A percentile compares a stretch with the other conserved stretches of the same genome.
phyloP scores from a whole-genome alignment of 2,329 filamentous ascomycete species.

The Ramularia collo-cygni region DNA sequence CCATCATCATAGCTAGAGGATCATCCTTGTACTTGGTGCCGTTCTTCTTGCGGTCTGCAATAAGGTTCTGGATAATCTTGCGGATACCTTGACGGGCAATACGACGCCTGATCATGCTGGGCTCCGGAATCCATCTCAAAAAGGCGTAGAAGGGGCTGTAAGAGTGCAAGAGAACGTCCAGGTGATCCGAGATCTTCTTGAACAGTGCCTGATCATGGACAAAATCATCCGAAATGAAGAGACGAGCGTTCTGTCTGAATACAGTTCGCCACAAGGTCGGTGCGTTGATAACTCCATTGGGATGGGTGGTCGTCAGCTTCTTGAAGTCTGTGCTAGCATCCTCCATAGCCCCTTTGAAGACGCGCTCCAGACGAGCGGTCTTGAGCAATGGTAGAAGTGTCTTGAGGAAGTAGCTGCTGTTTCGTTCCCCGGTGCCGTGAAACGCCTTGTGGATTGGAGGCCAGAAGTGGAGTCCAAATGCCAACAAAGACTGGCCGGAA shows the following conservation, averaged over 20 bases:
- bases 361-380: constrained; percentile 14
- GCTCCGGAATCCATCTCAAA: constrained; percentile 46
- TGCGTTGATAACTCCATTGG: constrained; percentile 40
- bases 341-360: constrained; percentile 36
- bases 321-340: constrained; percentile 37
- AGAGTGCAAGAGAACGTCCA: constrained; percentile 41
- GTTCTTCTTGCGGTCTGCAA: constrained; percentile 28
- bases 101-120: constrained; percentile 36
- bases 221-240: constrained; percentile 47
- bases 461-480: constrained; percentile 6
- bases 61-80: constrained; percentile 39
- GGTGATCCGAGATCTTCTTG: constrained; percentile 39
- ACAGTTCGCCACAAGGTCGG: constrained; percentile 46
- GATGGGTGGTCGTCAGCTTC: constrained; percentile 27
- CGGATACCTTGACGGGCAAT: constrained; percentile 43
- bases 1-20: constrained; percentile 47
- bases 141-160: constrained; percentile 42
- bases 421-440: background rate
- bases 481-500: constrained; percentile 1
- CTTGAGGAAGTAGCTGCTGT: constrained; percentile 18
- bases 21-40: constrained; percentile 40
- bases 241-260: constrained; percentile 50
- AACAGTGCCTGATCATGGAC: constrained; percentile 41
- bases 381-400: constrained; percentile 22
- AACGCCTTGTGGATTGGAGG: constrained; percentile 6